Conservation (phyloP, 805 yeast species). For the Cyberlindnera sargentensis region DNA sequence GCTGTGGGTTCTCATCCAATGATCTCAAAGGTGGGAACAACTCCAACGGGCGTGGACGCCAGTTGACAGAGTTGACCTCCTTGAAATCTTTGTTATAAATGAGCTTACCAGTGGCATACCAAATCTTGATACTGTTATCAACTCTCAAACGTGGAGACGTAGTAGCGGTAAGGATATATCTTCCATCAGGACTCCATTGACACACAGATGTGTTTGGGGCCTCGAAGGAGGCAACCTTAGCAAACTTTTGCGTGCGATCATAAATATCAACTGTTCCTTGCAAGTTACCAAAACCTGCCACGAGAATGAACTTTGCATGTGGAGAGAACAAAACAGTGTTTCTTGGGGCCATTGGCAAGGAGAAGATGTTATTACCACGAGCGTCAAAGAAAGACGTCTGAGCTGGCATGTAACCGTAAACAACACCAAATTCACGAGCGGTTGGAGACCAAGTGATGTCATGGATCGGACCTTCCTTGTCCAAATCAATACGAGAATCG, state of each 20-base stretch:
- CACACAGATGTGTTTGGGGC: conserved; percentile 96
- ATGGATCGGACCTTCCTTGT: conserved; percentile 94
- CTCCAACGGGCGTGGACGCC: conserved; percentile 57
- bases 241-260: conserved; percentile 83
- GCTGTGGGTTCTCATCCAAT: conserved; percentile 48
- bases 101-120: conserved; percentile 87
- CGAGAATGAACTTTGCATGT: conserved; percentile 82
- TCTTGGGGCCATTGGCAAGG: conserved; percentile 80
- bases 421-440: conserved; percentile 94
- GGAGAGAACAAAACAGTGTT: conserved; percentile 92
- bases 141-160: conserved; percentile 96
- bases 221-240: conserved; percentile 71
- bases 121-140: conserved; percentile 88
- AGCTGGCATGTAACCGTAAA: conserved; percentile 97
- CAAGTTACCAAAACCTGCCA: conserved; percentile 96
- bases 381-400: conserved; percentile 91
- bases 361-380: conserved; percentile 79
- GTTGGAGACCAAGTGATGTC: conserved; percentile 97
- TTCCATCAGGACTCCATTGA: conserved; percentile 97
- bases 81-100: conserved; percentile 71
- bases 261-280: conserved; percentile 95
- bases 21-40: conserved; percentile 31
- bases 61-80: conserved; percentile 73
- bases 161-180: conserved; percentile 88
- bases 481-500: conserved; percentile 80